A percentile compares a stretch with the other conserved stretches of the same genome.
These are phyloP conservation scores for Mycena metata DNA, from an alignment of 768 basidiomycete genomes.

Conservation along the genomic window DNA sequence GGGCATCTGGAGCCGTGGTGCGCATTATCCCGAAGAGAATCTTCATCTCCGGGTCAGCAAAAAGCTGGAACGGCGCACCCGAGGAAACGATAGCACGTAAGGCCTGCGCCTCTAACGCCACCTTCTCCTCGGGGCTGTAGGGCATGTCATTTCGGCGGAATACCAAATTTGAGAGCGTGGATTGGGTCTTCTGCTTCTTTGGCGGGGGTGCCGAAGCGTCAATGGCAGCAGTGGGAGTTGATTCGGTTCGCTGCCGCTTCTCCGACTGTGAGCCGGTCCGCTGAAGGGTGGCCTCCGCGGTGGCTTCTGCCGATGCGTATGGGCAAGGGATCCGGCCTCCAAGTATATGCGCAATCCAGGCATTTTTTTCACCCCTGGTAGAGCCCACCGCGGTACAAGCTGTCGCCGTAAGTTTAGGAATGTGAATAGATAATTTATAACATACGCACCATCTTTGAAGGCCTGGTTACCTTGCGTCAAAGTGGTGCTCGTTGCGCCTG, in stretches of 20 bases:
- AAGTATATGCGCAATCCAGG: conserved; percentile 24
- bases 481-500: background rate
- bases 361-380: conserved; percentile 1
- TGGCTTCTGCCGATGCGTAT: conserved; percentile 9
- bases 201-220: background rate
- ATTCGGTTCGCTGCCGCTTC: background rate
- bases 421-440: background rate
- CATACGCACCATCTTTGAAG: conserved; percentile 8
- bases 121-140: background rate
- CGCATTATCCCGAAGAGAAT: conserved; percentile 21
- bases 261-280: background rate
- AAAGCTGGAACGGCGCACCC: background rate
- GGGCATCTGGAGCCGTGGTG: conserved; percentile 6
- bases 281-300: background rate
- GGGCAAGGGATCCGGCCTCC: conserved; percentile 13
- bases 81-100: conserved; percentile 15
- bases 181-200: background rate
- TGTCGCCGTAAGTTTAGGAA: too few relatives aligned
- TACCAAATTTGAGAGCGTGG: background rate
- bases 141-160: conserved; percentile 20
- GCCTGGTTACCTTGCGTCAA: conserved; percentile 5
- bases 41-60: conserved; percentile 23
- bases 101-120: conserved; percentile 11
- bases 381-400: background rate
- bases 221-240: too few relatives aligned